Evolutionary conservation across 2,329 filamentous ascomycete species (phyloP).

Genomic region (Tolypocladium ovalisporum): DNA sequence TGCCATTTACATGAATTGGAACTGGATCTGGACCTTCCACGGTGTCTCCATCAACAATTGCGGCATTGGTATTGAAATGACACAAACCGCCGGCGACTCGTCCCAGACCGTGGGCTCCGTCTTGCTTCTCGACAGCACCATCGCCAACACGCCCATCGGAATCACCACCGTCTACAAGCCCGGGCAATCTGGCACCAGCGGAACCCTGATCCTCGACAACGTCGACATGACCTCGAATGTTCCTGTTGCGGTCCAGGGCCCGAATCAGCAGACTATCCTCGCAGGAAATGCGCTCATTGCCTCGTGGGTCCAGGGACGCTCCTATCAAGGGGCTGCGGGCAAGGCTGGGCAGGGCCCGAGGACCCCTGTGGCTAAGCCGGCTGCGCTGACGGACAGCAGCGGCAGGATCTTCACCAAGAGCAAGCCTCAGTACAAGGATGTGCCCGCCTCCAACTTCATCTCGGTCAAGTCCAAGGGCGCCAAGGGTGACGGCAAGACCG

Average conservation of each 20-base stretch:
- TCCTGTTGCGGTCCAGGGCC: conserved; percentile 48
- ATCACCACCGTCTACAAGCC: conserved; percentile 4
- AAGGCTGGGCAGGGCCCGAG: conserved; percentile 50
- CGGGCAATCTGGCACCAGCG: neutral
- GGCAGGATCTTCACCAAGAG: conserved; percentile 71
- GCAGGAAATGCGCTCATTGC: conserved; percentile 56
- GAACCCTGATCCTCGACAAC: conserved; percentile 61
- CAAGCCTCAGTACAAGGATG: conserved; percentile 76
- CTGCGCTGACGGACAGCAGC: conserved; percentile 47
- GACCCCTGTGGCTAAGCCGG: conserved; percentile 49
- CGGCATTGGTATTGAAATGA: conserved; percentile 69
- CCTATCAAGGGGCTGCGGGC: conserved; percentile 44
- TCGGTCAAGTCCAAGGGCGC: conserved; percentile 76
- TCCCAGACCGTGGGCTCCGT: conserved; percentile 75
- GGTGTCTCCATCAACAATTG: conserved; percentile 65
- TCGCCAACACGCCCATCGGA: conserved; percentile 66
- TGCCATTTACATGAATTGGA: conserved; percentile 84
- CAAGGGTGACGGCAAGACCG: conserved; percentile 75
- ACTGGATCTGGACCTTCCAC: conserved; percentile 80
- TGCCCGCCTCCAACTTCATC: conserved; percentile 60
- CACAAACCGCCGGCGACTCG: conserved; percentile 37
- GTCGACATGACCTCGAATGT: conserved; percentile 64
- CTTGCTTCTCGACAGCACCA: conserved; percentile 68
- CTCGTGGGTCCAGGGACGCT: conserved; percentile 71
- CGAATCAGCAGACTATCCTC: conserved; percentile 23